Conservation (phyloP, 768 basidiomycete genomes). For the Lepiota venenata region DNA sequence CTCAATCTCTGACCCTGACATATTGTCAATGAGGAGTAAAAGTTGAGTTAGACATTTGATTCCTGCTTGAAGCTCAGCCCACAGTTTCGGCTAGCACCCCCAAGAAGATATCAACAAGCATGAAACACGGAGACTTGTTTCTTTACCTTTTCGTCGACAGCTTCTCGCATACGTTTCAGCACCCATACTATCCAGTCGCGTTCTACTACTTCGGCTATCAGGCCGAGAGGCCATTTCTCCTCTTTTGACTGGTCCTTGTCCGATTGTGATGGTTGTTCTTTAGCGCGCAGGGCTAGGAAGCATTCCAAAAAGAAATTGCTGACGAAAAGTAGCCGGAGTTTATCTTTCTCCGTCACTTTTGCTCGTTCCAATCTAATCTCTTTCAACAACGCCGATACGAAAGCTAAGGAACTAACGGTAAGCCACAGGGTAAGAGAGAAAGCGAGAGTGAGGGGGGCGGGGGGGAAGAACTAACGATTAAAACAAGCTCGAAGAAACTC, state of each 20-base stretch:
- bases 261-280: slow-evolving; percentile 25
- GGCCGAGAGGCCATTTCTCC: slow-evolving; percentile 59
- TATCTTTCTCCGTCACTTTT: slow-evolving; percentile 94
- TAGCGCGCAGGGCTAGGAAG: slow-evolving; percentile 60
- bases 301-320: slow-evolving; percentile 92
- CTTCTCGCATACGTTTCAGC: slow-evolving; percentile 80
- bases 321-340: slow-evolving; percentile 82
- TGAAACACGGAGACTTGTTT: slow-evolving; percentile 45
- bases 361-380: slow-evolving; percentile 92
- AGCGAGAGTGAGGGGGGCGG: too few species aligned
- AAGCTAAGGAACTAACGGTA: slow-evolving; percentile 51
- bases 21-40: slow-evolving; percentile 81
- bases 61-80: slow-evolving; percentile 93
- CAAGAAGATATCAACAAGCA: background rate
- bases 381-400: slow-evolving; percentile 79
- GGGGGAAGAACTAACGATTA: slow-evolving; percentile 61
- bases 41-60: slow-evolving; percentile 93
- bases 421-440: slow-evolving; percentile 10
- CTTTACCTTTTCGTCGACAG: slow-evolving; percentile 93
- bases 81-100: slow-evolving; percentile 73
- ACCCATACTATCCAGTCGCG: slow-evolving; percentile 90
- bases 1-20: slow-evolving; percentile 53
- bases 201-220: slow-evolving; percentile 84
- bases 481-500: slow-evolving; percentile 83
- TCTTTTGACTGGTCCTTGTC: slow-evolving; percentile 17